Base-by-base conservation (phyloP, 2,329 filamentous ascomycete species). In the Colletotrichum nymphaeae region DNA sequence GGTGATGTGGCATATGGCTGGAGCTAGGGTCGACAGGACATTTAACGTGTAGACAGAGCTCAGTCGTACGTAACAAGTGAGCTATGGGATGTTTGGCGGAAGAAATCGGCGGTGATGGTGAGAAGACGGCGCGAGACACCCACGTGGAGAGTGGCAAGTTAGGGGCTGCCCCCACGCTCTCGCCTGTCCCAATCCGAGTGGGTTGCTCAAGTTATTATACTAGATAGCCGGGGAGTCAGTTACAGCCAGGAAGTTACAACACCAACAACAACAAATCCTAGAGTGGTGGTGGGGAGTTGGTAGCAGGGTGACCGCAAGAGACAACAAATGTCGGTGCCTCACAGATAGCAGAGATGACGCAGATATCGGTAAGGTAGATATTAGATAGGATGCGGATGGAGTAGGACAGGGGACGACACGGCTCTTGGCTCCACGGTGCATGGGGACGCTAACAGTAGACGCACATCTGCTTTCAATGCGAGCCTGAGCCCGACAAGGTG, bases 91-190 rank as follows among this genome's bases (percentile, higher is more conserved):
- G 66, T 42, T 59, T 69, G 66, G 59, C 66, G 53, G 42, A 12
- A 37, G 42, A 49, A 19, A 30, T 30, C 55, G 42, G 55, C n/a
- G 58, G 46, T 28, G 42, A 35, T 55, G 42, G 46, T 32, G n/a
- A 49, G 32, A 69, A 64, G 55, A 69, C 55, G 24, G 37, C 58
- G 24, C 52, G 49, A 53, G n/a, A 58, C 30, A 49, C 68, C 57
- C 35, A 59, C 52, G 49, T 24, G 57, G 11, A 49, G 49, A 60
- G 66, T 59, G 53, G 55, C 59, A 60, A 69, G 69, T 42, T 55
- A 62, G 37, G 42, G 58, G 53, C 46, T 56, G 32, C 52, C 66
- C 70, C 66, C 56, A 71, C 69, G 63, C 69, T 49, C 63, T 49
- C 37, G 66, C 52, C 37, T 32, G 53, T 32, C 55, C 32, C 53